These are phyloP conservation scores for Globisporangium middletonii DNA, from an alignment of 352 stramenopile species.

Conservation along the genomic window DNA sequence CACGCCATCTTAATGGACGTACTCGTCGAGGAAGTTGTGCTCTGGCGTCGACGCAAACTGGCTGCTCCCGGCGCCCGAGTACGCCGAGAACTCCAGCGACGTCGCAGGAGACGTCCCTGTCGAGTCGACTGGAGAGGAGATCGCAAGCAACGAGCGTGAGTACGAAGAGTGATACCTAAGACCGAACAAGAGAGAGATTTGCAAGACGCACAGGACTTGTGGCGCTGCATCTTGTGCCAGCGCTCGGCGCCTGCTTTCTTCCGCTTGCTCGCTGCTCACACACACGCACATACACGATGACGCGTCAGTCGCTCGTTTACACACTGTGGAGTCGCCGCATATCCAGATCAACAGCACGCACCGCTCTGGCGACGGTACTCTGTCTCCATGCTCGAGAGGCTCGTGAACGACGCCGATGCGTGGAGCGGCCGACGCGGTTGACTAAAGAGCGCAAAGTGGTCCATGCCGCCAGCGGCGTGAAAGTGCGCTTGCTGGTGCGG, in stretches of 20 bases:
- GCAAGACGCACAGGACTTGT: conserved; percentile 31
- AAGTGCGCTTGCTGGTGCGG: conserved; percentile 31
- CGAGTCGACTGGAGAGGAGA: conserved; percentile 34
- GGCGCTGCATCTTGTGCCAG: conserved; percentile 61
- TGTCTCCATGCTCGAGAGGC: conserved; percentile 63
- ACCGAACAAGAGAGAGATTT: background rate
- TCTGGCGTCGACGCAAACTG: conserved; percentile 29
- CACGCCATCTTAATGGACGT: no score
- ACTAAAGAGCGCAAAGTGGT: conserved; percentile 17
- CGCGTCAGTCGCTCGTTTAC: background rate
- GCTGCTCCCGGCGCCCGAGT: conserved; percentile 12
- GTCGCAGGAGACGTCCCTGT: conserved; percentile 35
- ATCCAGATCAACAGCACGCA: conserved; percentile 14
- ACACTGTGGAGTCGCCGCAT: background rate
- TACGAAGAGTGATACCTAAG: background rate
- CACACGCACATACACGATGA: conserved; percentile 2
- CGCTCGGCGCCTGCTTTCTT: conserved; percentile 51
- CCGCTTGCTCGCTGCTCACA: conserved; percentile 38
- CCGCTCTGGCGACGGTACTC: conserved; percentile 44
- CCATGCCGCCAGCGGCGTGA: conserved; percentile 2
- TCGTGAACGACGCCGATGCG: conserved; percentile 68
- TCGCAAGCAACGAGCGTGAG: background rate
- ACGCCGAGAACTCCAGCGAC: conserved; percentile 32
- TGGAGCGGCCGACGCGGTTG: conserved; percentile 38
- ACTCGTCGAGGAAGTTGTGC: conserved; percentile 50